Base-by-base conservation (phyloP, 805 yeast species). In the Starmerella gropengiesseri region DNA sequence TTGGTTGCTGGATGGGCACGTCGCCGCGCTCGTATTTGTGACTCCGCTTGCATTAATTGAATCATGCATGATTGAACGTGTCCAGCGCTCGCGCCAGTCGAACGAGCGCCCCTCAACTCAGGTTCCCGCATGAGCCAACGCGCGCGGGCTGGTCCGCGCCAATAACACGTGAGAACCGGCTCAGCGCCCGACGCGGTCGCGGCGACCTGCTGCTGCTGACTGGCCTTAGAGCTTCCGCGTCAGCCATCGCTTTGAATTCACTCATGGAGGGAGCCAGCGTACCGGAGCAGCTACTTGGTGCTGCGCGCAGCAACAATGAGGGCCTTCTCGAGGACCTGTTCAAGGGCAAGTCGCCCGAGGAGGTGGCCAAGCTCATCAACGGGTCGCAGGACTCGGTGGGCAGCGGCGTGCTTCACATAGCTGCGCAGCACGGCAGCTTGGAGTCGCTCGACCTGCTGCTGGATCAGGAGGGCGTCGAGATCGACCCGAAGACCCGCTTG, bases 391-490 rank as follows among this genome's bases (percentile, higher is more conserved):
- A 85, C 53, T 78, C 94, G 40, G 70, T 85, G 27, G 87, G 86
- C 7, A 82, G 84, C 65, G 66, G 86, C 1, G 74, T 93, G 2
- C 66, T 89, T 31, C 97, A 89, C 63, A 61, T 91, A 26, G 81
- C 94, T 27, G 81, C 91, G 30, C 70, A 70, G 46, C 70, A 77
- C 51, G 98, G 97, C 3, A 75, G 83, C 42, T 83, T 59, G 72
- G 95, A 86, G 55, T 81, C 81, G 27, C 67, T 91, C 56, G 96
- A 89, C 58, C 63, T 71, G 39, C 65, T 89, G 16, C 67, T 89
- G 46, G 96, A 89, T 60, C 78, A 80, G 42, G 94, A 83, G 47
- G 95, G 91, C 2, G 86, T 87, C 16, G 95, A 87, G 52, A 77
- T 87, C 23, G 95, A 91, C 60, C 91, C 95, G 1, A 58, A 62